Evolutionary conservation across 2,329 filamentous ascomycete species (phyloP), one percentile per base, ranked within the genome.

Genomic region (Talaromyces sp.): DNA sequence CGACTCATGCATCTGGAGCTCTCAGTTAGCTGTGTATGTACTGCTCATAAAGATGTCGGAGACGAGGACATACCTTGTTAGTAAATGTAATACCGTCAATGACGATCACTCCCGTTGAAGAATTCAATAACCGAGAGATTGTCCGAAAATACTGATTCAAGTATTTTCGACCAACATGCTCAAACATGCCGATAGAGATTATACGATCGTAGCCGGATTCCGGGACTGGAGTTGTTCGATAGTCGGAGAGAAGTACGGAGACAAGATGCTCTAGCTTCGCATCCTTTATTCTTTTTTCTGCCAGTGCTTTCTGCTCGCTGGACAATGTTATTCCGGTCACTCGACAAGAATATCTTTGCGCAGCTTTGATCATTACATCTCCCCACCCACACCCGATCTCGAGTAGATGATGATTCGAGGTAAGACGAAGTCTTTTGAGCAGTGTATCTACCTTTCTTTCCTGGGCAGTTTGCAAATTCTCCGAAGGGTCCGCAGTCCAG

Each of bases 371-470:
- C 2, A 87, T 87, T 64, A 91, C 86, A 36, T 83, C 86, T 1
- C 88, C 88, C 88, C 87, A 91, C 11, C 88, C 87, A 1, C 86
- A 89, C 2, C 88, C 88, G 56, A 91, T 89, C 64, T 91, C 88
- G 15, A 91, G 73, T 1, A 91, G 83, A 65, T 89, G 87, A 61
- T 91, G 87, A 1, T 78, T 79, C 0, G 78, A 58, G 61, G 87
- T 13, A 85, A 84, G 25, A 31, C 25, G 25, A 4, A 46, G 43
- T 28, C 84, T 85, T 51, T 83, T 77, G 51, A 91, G 84, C 67
- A 89, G 87, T 7, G 83, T 33, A 15, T 33, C 25, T 8, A 46
- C 43, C 69, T 90, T 90, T 15, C 82, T 83, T 67, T 83, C 80
- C 69, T 90, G 87, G 1, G 88, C 87, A 63, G n/a, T 69, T 69